Percentiles rank a stretch among this genome's conserved stretches.
phyloP scores from a whole-genome alignment of 306 rosid genomes.

The Quercus aquifolioides region DNA sequence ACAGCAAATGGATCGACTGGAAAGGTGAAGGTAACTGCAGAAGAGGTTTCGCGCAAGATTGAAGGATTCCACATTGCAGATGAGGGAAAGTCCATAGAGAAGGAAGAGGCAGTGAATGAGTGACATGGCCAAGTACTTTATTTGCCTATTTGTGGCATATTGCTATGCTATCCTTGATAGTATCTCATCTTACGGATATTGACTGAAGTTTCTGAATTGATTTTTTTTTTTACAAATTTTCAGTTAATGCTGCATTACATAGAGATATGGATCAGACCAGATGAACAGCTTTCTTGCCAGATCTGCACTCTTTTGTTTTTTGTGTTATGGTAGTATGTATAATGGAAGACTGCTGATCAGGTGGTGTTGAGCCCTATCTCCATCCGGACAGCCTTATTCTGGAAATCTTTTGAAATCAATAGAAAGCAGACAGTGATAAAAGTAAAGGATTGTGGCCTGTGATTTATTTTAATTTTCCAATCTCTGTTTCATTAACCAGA shows the following conservation, averaged over 20 bases:
- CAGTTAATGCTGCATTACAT: conserved; percentile 22
- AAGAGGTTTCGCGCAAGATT: conserved; percentile 73
- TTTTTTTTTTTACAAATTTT: conserved; percentile 30
- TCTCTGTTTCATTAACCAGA: too few species aligned
- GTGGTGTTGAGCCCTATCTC: conserved; percentile 1
- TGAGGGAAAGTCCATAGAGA: conserved; percentile 61
- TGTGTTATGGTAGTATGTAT: neutral
- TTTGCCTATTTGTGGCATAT: conserved; percentile 12
- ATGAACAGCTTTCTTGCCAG: neutral
- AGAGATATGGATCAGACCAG: conserved; percentile 1
- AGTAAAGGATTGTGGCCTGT: neutral
- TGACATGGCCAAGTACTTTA: conserved; percentile 20
- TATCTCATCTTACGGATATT: neutral
- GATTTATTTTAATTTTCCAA: neutral
- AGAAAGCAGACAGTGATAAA: neutral
- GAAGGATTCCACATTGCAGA: conserved; percentile 76
- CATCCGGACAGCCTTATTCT: conserved; percentile 6
- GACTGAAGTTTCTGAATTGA: neutral
- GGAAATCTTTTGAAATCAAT: neutral
- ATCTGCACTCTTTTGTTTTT: neutral
- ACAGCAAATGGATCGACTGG: conserved; percentile 56
- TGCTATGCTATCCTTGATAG: conserved; percentile 23
- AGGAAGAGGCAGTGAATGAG: conserved; percentile 63
- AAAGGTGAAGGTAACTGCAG: conserved; percentile 53
- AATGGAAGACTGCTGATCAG: neutral